phyloP scores from a whole-genome alignment of 2,329 filamentous ascomycete genomes.

The Venturia aucupariae region DNA sequence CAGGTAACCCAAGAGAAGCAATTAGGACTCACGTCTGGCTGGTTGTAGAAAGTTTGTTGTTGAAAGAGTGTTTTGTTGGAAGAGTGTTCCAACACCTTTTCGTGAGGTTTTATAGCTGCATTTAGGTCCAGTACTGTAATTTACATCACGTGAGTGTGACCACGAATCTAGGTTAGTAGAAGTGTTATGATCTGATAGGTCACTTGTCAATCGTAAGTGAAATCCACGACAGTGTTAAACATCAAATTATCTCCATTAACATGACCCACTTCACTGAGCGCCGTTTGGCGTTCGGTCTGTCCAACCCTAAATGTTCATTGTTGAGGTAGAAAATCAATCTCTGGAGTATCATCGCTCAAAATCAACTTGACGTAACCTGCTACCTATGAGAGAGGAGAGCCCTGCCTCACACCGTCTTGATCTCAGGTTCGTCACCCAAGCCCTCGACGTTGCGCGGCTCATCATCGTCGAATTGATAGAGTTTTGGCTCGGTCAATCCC shows the following conservation, averaged over 20 bases:
- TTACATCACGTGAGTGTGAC: not conserved
- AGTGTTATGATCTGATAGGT: not conserved
- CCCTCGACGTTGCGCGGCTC: not conserved
- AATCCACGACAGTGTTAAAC: not conserved
- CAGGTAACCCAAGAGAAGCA: too few relatives aligned
- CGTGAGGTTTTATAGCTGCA: too few relatives aligned
- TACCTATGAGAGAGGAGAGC: too few relatives aligned
- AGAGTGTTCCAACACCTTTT: not conserved
- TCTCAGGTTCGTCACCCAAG: not conserved
- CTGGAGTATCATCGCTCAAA: not conserved
- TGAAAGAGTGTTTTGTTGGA: too few relatives aligned
- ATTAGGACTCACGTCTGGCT: not conserved
- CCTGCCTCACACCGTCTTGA: not conserved
- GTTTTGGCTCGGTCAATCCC: conserved; percentile 23
- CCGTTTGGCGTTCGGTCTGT: not conserved
- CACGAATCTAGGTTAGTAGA: not conserved
- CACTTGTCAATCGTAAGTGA: not conserved
- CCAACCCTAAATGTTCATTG: not conserved
- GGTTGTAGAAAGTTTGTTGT: not conserved
- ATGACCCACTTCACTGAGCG: not conserved
- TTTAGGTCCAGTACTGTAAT: too few relatives aligned
- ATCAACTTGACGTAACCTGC: not conserved
- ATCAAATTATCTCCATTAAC: not conserved
- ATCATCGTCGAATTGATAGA: conserved; percentile 30
- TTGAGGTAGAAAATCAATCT: not conserved